phyloP scores from a whole-genome alignment of 2,329 filamentous ascomycete species.

The Monosporascus ibericus region DNA sequence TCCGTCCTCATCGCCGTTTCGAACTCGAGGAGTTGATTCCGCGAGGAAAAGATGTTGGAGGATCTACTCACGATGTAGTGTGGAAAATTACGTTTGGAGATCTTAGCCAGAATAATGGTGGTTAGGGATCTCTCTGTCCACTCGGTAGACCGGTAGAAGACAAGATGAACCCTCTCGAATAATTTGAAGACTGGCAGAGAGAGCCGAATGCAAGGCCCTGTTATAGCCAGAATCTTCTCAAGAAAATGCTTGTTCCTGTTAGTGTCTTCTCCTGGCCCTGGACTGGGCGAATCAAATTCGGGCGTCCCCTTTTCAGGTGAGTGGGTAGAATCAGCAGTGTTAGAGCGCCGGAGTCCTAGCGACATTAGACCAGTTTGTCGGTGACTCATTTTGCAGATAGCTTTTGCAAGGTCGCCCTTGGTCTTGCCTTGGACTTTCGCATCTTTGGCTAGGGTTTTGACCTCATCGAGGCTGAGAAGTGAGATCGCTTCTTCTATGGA shows the following conservation, averaged over 20 bases:
- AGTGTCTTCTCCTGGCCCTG: slow-evolving; percentile 29
- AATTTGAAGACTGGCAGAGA: slow-evolving; percentile 67
- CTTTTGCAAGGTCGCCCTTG: slow-evolving; percentile 71
- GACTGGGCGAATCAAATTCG: slow-evolving; percentile 24
- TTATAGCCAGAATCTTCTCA: slow-evolving; percentile 67
- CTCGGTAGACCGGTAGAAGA: slow-evolving; percentile 92
- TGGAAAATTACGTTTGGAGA: slow-evolving; percentile 81
- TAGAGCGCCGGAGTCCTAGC: slow-evolving; percentile 58
- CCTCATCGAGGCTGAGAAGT: slow-evolving; percentile 77
- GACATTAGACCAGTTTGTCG: slow-evolving; percentile 72
- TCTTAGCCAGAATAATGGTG: slow-evolving; percentile 88
- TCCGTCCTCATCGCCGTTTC: slow-evolving; percentile 81
- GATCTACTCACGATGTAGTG: slow-evolving; percentile 86
- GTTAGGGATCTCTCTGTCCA: slow-evolving; percentile 98
- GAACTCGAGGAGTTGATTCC: slow-evolving; percentile 74
- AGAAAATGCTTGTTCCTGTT: slow-evolving; percentile 72
- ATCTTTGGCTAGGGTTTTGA: slow-evolving; percentile 79
- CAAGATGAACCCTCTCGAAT: slow-evolving; percentile 89
- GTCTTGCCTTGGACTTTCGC: slow-evolving; percentile 82
- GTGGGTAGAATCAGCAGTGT: slow-evolving; percentile 48
- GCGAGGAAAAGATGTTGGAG: slow-evolving; percentile 77
- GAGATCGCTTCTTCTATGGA: slow-evolving; percentile 78
- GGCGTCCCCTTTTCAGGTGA: slow-evolving; percentile 39
- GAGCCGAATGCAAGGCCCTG: slow-evolving; percentile 79
- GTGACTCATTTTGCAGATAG: slow-evolving; percentile 67